Evolutionary conservation across 495 filamentous ascomycete species (phyloP).

Genomic region (Penicillium bovifimosum): DNA sequence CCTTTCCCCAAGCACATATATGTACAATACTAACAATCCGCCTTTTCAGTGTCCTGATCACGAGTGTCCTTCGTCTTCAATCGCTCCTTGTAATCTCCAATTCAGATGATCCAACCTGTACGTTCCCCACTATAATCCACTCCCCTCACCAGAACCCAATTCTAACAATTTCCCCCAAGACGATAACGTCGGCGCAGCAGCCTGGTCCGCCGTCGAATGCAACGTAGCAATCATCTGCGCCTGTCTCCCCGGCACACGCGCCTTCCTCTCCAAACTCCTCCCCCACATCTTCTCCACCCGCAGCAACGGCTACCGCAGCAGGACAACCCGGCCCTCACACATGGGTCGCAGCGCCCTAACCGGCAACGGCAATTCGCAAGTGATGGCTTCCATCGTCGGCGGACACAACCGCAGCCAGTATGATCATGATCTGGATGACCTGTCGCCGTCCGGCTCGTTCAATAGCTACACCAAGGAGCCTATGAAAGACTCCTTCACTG

Average conservation of each 20-base stretch:
- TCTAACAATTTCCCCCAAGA: constrained; percentile 21
- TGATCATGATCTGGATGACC: constrained; percentile 21
- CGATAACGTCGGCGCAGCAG: constrained; percentile 49
- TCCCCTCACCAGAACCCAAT: background rate
- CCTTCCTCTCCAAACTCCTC: constrained; percentile 41
- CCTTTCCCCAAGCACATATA: background rate
- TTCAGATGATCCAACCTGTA: constrained; percentile 45
- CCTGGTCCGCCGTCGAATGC: constrained; percentile 54
- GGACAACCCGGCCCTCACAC: constrained; percentile 15
- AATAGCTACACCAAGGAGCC: constrained; percentile 5
- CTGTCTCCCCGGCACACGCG: constrained; percentile 50
- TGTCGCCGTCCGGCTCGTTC: constrained; percentile 10
- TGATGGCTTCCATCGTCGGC: constrained; percentile 24
- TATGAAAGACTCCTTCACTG: constrained; percentile 1
- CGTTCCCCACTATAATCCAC: background rate
- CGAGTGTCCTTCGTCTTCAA: constrained; percentile 49
- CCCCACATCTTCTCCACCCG: constrained; percentile 32
- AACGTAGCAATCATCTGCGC: constrained; percentile 54
- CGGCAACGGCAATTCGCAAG: constrained; percentile 16
- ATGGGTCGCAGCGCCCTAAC: constrained; percentile 15
- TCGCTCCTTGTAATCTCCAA: constrained; percentile 41
- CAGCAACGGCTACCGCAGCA: constrained; percentile 26
- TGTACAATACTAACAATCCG: constrained; percentile 7
- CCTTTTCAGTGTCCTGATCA: constrained; percentile 43
- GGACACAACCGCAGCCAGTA: background rate